These are phyloP conservation scores for Monosporascus sp. DNA, from an alignment of 2,329 filamentous ascomycete species.

Conservation along the genomic window DNA sequence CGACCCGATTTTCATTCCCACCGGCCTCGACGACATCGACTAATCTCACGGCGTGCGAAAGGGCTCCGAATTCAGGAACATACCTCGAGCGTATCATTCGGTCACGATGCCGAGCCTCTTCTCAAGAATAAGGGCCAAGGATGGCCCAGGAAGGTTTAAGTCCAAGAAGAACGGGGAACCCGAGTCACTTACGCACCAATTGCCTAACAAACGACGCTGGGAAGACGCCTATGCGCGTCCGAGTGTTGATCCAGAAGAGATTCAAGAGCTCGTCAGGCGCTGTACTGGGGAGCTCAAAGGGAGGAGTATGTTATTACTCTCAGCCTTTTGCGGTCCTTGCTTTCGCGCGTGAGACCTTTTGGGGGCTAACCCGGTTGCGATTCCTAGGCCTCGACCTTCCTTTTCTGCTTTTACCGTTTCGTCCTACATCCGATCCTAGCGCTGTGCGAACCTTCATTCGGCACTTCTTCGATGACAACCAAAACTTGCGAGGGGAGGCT, in stretches of 20 bases:
- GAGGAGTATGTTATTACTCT: constrained; percentile 62
- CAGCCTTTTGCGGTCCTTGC: not conserved
- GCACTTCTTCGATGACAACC: constrained; percentile 76
- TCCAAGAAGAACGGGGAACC: constrained; percentile 60
- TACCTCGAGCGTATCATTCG: constrained; percentile 4
- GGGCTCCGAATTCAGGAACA: not conserved
- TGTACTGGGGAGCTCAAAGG: constrained; percentile 92
- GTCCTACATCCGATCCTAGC: constrained; percentile 86
- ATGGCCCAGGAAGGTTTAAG: constrained; percentile 54
- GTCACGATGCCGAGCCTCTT: constrained; percentile 53
- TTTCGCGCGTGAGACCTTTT: not conserved
- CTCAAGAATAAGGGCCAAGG: constrained; percentile 69
- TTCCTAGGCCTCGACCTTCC: constrained; percentile 75
- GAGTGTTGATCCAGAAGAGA: constrained; percentile 81
- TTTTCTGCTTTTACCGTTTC: constrained; percentile 90
- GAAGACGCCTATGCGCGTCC: constrained; percentile 83
- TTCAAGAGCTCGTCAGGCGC: constrained; percentile 77
- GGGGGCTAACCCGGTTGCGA: constrained; percentile 7
- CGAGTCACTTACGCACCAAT: constrained; percentile 44
- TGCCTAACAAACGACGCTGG: constrained; percentile 70
- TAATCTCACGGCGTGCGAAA: too few relatives aligned
- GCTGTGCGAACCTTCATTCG: constrained; percentile 88
- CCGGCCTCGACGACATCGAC: too few relatives aligned
- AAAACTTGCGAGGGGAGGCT: constrained; percentile 61
- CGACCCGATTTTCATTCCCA: too few relatives aligned